Evolutionary conservation across 2,329 filamentous ascomycete species (phyloP), one percentile per base, ranked within the genome.

Genomic region (Beauveria sp.): DNA sequence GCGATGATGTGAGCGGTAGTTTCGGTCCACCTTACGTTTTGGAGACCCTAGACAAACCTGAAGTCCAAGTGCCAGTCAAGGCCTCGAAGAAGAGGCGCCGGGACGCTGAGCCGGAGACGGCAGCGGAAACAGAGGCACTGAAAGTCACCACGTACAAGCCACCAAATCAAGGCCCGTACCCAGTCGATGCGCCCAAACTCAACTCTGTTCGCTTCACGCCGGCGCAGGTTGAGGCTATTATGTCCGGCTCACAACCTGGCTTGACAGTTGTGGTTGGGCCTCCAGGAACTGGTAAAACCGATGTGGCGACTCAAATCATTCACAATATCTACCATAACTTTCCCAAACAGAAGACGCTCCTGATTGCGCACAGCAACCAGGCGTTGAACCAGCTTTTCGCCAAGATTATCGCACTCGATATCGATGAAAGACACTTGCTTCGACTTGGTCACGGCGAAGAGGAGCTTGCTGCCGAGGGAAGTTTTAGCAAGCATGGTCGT

Each of bases 321-420:
- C 97, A 91, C 78, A 97, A 98, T 73, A 89, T 99, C 68, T 99
- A 99, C 72, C 93, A 98, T 79, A 96, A 98, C 75, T 99, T 97
- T 72, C 93, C 95, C 8, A 82, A 88, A 65, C 92, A 99, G 74
- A 89, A 91, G 68, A 99, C 95, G 0, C 79, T 99, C 20, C 84
- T 99, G 46, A 86, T 99, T 65, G 95, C 95, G 5, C 95, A 99
- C 74, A 98, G 93, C 75, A 99, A 99, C 71, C 96, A 99, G 74
- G 96, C 95, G 2, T 80, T 99, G 10, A 99, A 99, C 70, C 95
- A 99, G 72, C 81, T 99, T 1, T 99, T 99, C 77, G 90, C 96
- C 69, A 99, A 99, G 77, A 99, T 99, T 64, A 88, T 93, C n/a
- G 90, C 89, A 5, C 80, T 99, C 31, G 92, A 98, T 69, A 98